phyloP scores from a whole-genome alignment of 768 basidiomycete genomes.

The Dioszegia crocea region DNA sequence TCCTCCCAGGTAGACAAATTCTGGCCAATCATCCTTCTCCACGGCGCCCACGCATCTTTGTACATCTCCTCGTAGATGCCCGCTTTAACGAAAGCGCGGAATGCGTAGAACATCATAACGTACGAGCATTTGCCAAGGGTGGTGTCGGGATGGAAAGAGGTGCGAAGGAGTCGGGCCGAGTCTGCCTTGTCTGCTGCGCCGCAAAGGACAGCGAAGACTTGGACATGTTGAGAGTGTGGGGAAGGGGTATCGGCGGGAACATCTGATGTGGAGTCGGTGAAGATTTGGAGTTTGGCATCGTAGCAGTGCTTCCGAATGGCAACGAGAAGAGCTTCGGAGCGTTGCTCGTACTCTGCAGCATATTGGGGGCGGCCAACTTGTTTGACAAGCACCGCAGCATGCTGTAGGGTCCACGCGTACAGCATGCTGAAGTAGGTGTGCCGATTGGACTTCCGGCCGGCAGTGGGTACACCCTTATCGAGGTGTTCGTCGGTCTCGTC shows the following conservation, averaged over 20 bases:
- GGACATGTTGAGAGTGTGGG: conserved; percentile 8
- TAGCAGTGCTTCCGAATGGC: conserved; percentile 13
- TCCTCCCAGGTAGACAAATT: conserved; percentile 35
- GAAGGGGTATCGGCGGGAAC: not conserved
- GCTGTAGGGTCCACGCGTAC: conserved; percentile 4
- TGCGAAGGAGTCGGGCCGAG: conserved; percentile 14
- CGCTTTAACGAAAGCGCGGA: conserved; percentile 24
- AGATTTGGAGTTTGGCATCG: not conserved
- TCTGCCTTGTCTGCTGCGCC: conserved; percentile 12
- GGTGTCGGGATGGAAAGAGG: not conserved
- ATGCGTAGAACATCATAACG: conserved; percentile 35
- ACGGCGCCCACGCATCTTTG: conserved; percentile 9
- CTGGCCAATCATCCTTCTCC: conserved; percentile 25
- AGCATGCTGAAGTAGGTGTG: conserved; percentile 18
- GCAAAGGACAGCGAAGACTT: conserved; percentile 13
- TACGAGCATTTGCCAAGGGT: conserved; percentile 15
- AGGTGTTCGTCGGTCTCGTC: conserved; percentile 19
- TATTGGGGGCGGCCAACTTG: conserved; percentile 5
- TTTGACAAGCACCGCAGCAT: not conserved
- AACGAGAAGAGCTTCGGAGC: not conserved
- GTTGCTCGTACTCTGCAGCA: conserved; percentile 1
- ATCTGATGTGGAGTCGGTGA: conserved; percentile 10
- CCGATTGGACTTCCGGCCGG: conserved; percentile 14
- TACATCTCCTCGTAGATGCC: conserved; percentile 24
- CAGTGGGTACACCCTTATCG: conserved; percentile 24